Evolutionary conservation across 2,329 filamentous ascomycete genomes (phyloP).

Genomic region (Microsporum audouinii): DNA sequence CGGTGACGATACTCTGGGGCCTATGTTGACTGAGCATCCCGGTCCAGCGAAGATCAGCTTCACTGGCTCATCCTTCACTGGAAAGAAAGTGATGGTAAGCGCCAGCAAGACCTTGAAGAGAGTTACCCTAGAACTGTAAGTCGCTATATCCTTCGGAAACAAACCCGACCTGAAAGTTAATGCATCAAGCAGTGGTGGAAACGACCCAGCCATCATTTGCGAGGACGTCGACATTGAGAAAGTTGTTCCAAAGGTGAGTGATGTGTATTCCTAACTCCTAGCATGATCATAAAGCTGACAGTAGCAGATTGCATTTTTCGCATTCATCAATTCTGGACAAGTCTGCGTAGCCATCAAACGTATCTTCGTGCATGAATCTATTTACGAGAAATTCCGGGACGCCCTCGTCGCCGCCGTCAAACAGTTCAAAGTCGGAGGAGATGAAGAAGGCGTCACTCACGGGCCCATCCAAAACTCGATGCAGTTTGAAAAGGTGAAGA

Average conservation of each 20-base stretch:
- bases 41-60: constrained; percentile 49
- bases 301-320: constrained; percentile 35
- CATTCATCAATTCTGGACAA: constrained; percentile 44
- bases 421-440: constrained; percentile 29
- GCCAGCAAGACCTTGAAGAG: constrained; percentile 44
- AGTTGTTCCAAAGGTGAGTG: constrained; percentile 29
- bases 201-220: constrained; percentile 45
- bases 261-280: not conserved
- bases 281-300: not conserved
- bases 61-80: constrained; percentile 44
- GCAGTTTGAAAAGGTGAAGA: constrained; percentile 51
- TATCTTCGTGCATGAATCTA: constrained; percentile 49
- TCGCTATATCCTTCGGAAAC: not conserved
- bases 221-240: constrained; percentile 41
- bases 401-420: constrained; percentile 38
- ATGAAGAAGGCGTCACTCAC: constrained; percentile 38
- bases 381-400: constrained; percentile 46
- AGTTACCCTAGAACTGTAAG: constrained; percentile 39
- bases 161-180: not conserved
- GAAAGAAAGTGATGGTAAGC: constrained; percentile 41
- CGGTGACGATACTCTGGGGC: constrained; percentile 45
- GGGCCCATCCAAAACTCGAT: constrained; percentile 54
- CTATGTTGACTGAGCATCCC: constrained; percentile 43
- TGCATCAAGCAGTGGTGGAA: constrained; percentile 35
- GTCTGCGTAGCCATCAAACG: constrained; percentile 49